phyloP scores from a whole-genome alignment of 108 stramenopile species.

The Skeletonema potamos region DNA sequence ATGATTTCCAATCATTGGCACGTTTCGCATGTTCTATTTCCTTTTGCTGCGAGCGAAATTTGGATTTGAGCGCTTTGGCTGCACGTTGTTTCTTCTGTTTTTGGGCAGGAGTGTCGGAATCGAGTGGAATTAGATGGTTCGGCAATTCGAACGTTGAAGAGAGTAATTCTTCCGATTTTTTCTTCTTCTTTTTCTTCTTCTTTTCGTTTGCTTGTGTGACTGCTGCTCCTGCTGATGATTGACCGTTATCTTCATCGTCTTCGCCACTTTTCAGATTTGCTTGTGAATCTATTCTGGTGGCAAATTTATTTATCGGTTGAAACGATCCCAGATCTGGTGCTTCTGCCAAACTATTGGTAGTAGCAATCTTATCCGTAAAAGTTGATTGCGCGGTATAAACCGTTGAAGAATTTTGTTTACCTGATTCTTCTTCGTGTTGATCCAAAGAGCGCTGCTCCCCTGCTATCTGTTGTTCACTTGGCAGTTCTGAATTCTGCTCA shows the following conservation, averaged over 20 bases:
- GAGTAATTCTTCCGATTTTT: conserved; percentile 28
- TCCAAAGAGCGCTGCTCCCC: neutral
- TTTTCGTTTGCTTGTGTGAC: conserved; percentile 25
- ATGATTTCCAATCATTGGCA: conserved; percentile 81
- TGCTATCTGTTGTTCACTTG: neutral
- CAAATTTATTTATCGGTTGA: conserved; percentile 25
- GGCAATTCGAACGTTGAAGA: conserved; percentile 66
- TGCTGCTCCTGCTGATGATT: conserved; percentile 4
- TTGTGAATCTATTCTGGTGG: neutral
- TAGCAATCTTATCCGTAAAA: conserved; percentile 17
- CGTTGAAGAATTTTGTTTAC: neutral
- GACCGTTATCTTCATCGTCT: neutral
- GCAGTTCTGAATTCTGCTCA: neutral
- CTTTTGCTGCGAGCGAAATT: conserved; percentile 65
- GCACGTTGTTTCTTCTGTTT: conserved; percentile 66
- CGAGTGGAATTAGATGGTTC: conserved; percentile 63
- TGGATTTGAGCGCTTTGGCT: conserved; percentile 75
- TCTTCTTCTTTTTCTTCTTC: conserved; percentile 52
- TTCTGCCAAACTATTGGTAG: conserved; percentile 19
- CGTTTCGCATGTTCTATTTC: conserved; percentile 68
- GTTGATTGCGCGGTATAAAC: conserved; percentile 33
- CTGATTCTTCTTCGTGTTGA: neutral
- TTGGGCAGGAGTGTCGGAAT: conserved; percentile 71
- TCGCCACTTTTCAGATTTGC: neutral
- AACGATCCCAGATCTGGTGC: conserved; percentile 42